Conservation (phyloP, 805 yeast species). For the Teunomyces funiuensis region DNA sequence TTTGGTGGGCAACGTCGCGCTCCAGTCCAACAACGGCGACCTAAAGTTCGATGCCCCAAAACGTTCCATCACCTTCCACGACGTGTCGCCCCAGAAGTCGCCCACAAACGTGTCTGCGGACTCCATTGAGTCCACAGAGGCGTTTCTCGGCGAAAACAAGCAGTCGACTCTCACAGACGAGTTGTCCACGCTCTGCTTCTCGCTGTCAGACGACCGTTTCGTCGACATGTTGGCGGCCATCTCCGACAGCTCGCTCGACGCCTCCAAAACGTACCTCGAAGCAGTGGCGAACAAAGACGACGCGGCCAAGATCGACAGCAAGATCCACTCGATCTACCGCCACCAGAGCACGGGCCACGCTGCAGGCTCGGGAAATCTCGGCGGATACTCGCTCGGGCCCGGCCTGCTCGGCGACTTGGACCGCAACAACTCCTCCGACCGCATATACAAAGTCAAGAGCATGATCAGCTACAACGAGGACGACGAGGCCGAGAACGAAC, state of each 20-base stretch:
- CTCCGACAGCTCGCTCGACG: slow-evolving; percentile 28
- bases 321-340: slow-evolving; percentile 37
- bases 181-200: background rate
- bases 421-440: slow-evolving; percentile 12
- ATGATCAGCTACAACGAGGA: slow-evolving; percentile 36
- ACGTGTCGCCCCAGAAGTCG: background rate
- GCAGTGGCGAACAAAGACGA: slow-evolving; percentile 22
- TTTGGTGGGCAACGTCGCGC: slow-evolving; percentile 32
- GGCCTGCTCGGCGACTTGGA: slow-evolving; percentile 10
- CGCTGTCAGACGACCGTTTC: slow-evolving; percentile 12
- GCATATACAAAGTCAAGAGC: slow-evolving; percentile 42
- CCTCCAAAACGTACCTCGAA: slow-evolving; percentile 24
- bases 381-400: slow-evolving; percentile 11
- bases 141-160: slow-evolving; percentile 3
- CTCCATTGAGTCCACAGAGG: slow-evolving; percentile 9
- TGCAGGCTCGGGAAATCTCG: background rate
- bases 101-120: slow-evolving; percentile 2
- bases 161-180: background rate
- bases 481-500: slow-evolving; percentile 21
- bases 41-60: background rate
- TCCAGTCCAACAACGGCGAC: background rate
- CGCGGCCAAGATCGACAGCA: slow-evolving; percentile 24
- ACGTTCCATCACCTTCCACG: slow-evolving; percentile 1
- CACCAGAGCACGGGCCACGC: slow-evolving; percentile 17
- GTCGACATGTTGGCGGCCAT: slow-evolving; percentile 23